Conservation (phyloP, 192 early-diverging fungal genomes). For the Entomortierella lignicola region DNA sequence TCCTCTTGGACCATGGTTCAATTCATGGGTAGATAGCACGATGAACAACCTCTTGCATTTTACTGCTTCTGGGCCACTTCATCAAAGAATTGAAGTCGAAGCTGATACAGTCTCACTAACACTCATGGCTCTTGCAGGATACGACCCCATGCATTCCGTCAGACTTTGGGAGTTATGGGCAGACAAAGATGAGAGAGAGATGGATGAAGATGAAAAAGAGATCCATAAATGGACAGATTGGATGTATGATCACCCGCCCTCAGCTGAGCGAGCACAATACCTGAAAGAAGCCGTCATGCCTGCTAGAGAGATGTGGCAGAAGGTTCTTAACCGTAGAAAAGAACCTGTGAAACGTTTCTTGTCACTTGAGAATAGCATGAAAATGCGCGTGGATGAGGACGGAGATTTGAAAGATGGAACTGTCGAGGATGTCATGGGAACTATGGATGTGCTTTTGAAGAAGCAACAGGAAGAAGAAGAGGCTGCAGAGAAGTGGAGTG, state of each 20-base stretch:
- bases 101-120: conserved; percentile 63
- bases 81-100: conserved; percentile 58
- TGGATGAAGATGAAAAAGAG: conserved; percentile 33
- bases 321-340: conserved; percentile 26
- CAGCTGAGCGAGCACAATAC: conserved; percentile 44
- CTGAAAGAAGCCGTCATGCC: conserved; percentile 43
- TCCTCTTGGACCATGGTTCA: conserved; percentile 29
- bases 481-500: conserved; percentile 11
- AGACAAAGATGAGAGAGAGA: conserved; percentile 40
- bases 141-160: conserved; percentile 62
- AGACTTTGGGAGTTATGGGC: conserved; percentile 65
- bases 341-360: conserved; percentile 26
- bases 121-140: conserved; percentile 67
- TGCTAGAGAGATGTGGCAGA: conserved; percentile 47
- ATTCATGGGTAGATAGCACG: conserved; percentile 27
- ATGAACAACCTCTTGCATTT: conserved; percentile 36
- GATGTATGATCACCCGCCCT: conserved; percentile 56
- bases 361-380: conserved; percentile 25
- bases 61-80: conserved; percentile 40
- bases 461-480: conserved; percentile 43
- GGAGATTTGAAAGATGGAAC: conserved; percentile 35
- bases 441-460: conserved; percentile 41
- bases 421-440: conserved; percentile 38
- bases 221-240: conserved; percentile 53
- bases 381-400: conserved; percentile 18